Percentiles rank a stretch among this genome's conserved stretches.
phyloP scores from a whole-genome alignment of 345 rosid species.

The Populus nigra region DNA sequence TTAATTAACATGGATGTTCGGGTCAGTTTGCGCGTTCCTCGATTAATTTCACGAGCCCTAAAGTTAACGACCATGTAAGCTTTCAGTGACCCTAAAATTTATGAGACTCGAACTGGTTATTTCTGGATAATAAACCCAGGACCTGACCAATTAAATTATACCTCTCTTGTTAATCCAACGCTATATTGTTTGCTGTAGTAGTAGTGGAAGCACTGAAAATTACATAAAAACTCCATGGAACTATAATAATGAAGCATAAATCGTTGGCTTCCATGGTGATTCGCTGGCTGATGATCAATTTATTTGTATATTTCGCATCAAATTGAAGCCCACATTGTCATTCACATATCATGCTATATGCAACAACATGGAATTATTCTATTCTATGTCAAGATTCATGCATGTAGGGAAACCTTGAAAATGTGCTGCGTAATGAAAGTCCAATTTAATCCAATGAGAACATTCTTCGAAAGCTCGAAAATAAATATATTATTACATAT shows the following conservation, averaged over 20 bases:
- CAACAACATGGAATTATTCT: not conserved
- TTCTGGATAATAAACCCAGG: rapidly evolving
- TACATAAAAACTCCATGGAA: not conserved
- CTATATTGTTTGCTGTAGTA: too few species aligned
- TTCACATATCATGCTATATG: too few species aligned
- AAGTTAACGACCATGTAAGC: too few species aligned
- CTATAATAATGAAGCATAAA: too few species aligned
- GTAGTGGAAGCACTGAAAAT: too few species aligned
- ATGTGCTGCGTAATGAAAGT: not conserved
- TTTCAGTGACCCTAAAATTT: too few species aligned
- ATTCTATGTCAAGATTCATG: not conserved
- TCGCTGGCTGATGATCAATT: not conserved
- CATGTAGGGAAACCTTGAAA: not conserved
- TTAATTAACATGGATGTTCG: too few species aligned
- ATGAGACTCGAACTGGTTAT: too few species aligned
- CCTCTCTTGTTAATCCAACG: too few species aligned
- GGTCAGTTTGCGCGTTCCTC: rapidly evolving
- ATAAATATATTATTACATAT: not conserved
- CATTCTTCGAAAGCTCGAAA: not conserved
- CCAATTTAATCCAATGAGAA: not conserved
- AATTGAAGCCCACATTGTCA: not conserved
- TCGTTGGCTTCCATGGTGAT: too few species aligned
- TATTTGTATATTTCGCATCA: not conserved
- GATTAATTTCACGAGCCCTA: rapidly evolving
- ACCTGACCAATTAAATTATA: too few species aligned